These are phyloP conservation scores for Marasmius tenuissimus DNA, from an alignment of 1,284 basidiomycete genomes.

Conservation along the genomic window DNA sequence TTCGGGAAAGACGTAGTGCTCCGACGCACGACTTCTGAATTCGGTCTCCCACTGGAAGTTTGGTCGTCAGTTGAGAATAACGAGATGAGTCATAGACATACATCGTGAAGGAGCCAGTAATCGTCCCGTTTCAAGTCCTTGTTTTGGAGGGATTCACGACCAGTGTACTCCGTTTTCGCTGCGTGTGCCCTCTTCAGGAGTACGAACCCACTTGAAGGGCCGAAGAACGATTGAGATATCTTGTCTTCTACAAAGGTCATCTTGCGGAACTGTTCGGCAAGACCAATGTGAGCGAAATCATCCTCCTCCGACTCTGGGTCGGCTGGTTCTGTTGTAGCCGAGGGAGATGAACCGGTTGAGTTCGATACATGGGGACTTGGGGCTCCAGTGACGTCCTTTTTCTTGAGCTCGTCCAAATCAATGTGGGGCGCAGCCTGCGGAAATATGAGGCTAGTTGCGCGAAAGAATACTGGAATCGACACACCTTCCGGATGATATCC, in stretches of 20 bases:
- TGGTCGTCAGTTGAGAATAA: too few species aligned
- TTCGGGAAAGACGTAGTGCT: conserved; percentile 16
- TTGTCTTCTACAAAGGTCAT: conserved; percentile 29
- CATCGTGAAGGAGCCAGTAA: conserved; percentile 36
- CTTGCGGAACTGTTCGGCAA: conserved; percentile 34
- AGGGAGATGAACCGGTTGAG: background rate
- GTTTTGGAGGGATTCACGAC: conserved; percentile 14
- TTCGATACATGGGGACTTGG: background rate
- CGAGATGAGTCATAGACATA: conserved; percentile 9
- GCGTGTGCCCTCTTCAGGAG: conserved; percentile 51
- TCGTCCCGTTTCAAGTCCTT: conserved; percentile 26
- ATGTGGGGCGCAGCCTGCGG: background rate
- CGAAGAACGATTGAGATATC: conserved; percentile 51
- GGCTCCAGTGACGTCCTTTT: background rate
- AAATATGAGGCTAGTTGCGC: conserved; percentile 7
- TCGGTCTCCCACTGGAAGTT: conserved; percentile 11
- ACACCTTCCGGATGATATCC: conserved; percentile 45
- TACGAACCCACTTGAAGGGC: conserved; percentile 57
- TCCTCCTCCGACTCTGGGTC: conserved; percentile 7
- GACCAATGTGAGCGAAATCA: conserved; percentile 28
- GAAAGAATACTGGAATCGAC: conserved; percentile 16
- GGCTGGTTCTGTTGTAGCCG: background rate
- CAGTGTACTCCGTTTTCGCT: conserved; percentile 45
- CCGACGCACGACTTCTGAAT: conserved; percentile 16
- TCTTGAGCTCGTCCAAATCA: conserved; percentile 3